Evolutionary conservation across 1,139 yeast genomes (phyloP).

Genomic region (Candida sp.): DNA sequence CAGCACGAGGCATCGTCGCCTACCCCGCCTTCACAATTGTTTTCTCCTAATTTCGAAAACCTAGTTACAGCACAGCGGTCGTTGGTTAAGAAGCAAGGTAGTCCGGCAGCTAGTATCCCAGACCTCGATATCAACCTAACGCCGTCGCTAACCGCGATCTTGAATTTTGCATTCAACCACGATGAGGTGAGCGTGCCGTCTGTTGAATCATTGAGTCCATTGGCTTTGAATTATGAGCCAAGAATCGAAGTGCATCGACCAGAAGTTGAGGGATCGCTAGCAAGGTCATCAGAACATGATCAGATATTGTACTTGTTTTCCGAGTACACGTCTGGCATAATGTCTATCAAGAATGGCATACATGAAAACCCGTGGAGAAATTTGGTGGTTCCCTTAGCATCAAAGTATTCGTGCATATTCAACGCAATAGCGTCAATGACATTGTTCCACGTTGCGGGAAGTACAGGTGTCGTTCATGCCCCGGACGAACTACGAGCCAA

Average conservation of each 20-base stretch:
- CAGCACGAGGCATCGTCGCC: background rate
- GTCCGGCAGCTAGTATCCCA: background rate
- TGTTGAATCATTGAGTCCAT: constrained; percentile 35
- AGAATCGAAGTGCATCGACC: constrained; percentile 5
- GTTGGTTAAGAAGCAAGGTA: background rate
- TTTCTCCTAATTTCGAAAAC: constrained; percentile 4
- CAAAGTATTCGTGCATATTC: constrained; percentile 55
- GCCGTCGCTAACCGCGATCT: constrained; percentile 50
- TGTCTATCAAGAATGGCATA: constrained; percentile 67
- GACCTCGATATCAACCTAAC: constrained; percentile 28
- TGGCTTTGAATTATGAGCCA: constrained; percentile 20
- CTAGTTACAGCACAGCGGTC: background rate
- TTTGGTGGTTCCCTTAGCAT: constrained; percentile 59
- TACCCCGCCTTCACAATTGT: background rate
- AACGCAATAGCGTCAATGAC: constrained; percentile 72
- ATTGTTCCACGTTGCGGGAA: constrained; percentile 61
- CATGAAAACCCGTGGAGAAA: constrained; percentile 72
- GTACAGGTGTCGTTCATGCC: constrained; percentile 35
- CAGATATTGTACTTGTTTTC: constrained; percentile 39
- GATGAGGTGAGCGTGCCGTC: constrained; percentile 21
- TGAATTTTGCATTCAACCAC: constrained; percentile 46
- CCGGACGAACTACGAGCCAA: constrained; percentile 41
- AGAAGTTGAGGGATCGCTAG: constrained; percentile 2
- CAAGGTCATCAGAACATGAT: constrained; percentile 27
- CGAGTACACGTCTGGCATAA: constrained; percentile 60